phyloP scores from a whole-genome alignment of 2,329 filamentous ascomycete species.

The Fusarium armeniacum region DNA sequence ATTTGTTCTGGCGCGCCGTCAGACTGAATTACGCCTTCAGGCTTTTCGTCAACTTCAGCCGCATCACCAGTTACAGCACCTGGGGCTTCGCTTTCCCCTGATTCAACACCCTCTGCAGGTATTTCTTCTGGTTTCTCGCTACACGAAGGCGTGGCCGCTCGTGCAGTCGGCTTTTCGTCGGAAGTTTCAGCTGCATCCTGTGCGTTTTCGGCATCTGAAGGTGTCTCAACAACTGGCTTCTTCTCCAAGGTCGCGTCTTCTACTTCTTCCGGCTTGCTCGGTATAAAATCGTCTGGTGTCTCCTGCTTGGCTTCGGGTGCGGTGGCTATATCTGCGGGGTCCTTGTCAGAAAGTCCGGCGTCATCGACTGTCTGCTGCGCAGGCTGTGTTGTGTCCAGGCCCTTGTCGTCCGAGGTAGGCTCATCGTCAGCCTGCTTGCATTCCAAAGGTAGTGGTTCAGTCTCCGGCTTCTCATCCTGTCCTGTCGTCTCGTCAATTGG shows the following conservation, averaged over 20 bases:
- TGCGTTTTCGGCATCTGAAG: not conserved
- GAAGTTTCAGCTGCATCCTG: slow-evolving; percentile 8
- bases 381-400: slow-evolving; percentile 3
- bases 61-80: not conserved
- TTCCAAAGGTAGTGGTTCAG: not conserved
- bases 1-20: not conserved
- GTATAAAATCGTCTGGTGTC: slow-evolving; percentile 1
- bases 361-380: slow-evolving; percentile 10
- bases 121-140: slow-evolving; percentile 6
- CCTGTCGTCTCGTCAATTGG: slow-evolving; percentile 11
- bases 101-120: not conserved
- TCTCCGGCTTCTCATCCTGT: slow-evolving; percentile 5
- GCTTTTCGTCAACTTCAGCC: slow-evolving; percentile 10
- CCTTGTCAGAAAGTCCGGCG: slow-evolving; percentile 2
- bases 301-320: slow-evolving; percentile 16
- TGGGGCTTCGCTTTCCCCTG: slow-evolving; percentile 3
- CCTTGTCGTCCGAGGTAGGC: slow-evolving; percentile 6
- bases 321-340: slow-evolving; percentile 5
- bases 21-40: not conserved
- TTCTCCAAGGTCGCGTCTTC: slow-evolving; percentile 16
- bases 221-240: slow-evolving; percentile 8
- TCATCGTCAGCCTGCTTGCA: slow-evolving; percentile 5
- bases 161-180: slow-evolving; percentile 9
- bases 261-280: slow-evolving; percentile 16
- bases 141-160: slow-evolving; percentile 1